These are phyloP conservation scores for Haplosporangium gracile DNA, from an alignment of 192 early-diverging fungal species.

Conservation along the genomic window DNA sequence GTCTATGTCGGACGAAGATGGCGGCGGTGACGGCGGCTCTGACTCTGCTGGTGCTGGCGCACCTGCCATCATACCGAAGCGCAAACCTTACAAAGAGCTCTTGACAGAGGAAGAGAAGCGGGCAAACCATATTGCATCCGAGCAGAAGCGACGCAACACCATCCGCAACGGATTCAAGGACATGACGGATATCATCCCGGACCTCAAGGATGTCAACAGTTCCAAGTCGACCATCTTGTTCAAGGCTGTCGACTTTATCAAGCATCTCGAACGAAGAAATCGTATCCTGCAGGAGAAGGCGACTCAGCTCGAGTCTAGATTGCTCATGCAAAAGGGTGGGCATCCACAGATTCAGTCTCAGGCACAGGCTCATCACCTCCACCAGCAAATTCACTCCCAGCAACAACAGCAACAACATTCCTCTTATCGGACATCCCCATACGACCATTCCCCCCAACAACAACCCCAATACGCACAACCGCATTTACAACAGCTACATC, in stretches of 20 bases:
- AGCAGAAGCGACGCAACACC: conserved; percentile 81
- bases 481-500: conserved; percentile 11
- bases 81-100: conserved; percentile 72
- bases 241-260: conserved; percentile 78
- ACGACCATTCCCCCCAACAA: neutral
- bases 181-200: conserved; percentile 88
- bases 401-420: conserved; percentile 6
- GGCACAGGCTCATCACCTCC: conserved; percentile 5
- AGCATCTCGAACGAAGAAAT: conserved; percentile 69
- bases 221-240: conserved; percentile 76
- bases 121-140: conserved; percentile 80
- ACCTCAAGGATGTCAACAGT: conserved; percentile 73
- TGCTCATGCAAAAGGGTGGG: conserved; percentile 17
- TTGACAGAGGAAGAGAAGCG: conserved; percentile 83
- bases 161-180: conserved; percentile 90
- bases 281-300: conserved; percentile 60
- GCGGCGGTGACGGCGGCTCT: neutral
- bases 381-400: conserved; percentile 8
- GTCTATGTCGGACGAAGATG: neutral
- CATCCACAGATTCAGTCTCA: neutral
- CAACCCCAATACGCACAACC: neutral
- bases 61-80: conserved; percentile 20
- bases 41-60: conserved; percentile 5
- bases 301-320: conserved; percentile 44
- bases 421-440: conserved; percentile 6